Percentiles rank a stretch among this genome's conserved stretches.
Evolutionary conservation across 352 stramenopile species (phyloP).

Genomic region (Pythium plurisporium): DNA sequence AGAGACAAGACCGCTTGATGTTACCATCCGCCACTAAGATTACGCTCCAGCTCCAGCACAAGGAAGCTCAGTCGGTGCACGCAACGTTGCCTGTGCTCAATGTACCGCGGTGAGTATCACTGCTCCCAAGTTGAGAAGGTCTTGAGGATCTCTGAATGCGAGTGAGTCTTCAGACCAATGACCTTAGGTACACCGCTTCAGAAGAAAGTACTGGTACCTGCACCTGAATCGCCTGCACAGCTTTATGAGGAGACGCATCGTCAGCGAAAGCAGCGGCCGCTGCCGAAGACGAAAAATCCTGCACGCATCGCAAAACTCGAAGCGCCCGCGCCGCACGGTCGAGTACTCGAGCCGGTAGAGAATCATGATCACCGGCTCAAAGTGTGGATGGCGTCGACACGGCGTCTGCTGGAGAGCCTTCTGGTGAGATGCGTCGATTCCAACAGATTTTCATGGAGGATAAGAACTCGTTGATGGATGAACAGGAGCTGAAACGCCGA

Average conservation of each 20-base stretch:
- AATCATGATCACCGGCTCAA: conserved; percentile 11
- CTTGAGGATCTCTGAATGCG: no score
- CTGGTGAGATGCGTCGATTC: background rate
- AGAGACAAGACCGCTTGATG: no score
- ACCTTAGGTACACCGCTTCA: no score
- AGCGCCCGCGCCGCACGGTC: background rate
- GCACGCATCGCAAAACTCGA: conserved; percentile 7
- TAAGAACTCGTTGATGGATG: background rate
- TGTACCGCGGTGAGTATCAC: background rate
- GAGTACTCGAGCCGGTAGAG: background rate
- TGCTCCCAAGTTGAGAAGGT: no score
- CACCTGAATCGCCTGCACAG: no score
- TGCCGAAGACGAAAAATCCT: background rate
- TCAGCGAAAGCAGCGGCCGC: conserved; percentile 1
- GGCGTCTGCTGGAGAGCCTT: conserved; percentile 17
- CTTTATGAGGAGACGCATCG: no score
- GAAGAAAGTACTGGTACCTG: no score
- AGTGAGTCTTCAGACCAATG: no score
- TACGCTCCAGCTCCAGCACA: conserved; percentile 1
- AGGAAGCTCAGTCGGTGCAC: background rate
- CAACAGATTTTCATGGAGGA: background rate
- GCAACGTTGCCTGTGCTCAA: background rate
- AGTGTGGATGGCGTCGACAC: conserved; percentile 22
- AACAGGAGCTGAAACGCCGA: conserved; percentile 15
- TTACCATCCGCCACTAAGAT: no score